Evolutionary conservation across 257 asterid genomes (phyloP), one percentile per base, ranked within the genome.

Genomic region (Nicotiana otophora): DNA sequence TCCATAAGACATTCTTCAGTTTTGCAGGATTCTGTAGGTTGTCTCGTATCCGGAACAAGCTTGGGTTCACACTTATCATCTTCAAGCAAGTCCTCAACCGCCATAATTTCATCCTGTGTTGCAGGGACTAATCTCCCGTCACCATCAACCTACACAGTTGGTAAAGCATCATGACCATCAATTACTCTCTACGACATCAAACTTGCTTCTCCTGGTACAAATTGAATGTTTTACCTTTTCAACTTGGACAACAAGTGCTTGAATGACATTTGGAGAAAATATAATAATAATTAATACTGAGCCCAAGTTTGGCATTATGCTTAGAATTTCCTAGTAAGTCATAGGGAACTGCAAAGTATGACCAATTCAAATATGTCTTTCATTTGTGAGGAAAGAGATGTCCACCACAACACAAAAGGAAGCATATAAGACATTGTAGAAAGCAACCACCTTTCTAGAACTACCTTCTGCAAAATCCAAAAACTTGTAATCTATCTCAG

Each of bases 51-150:
- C 30, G 83, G 68, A 72, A 83, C 84, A 72, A 48, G 84, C 34
- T 77, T 78, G 42, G 78, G 76, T 85, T 89, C 89, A 84, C 82
- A 82, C 85, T 87, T 89, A 77, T 91, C 96, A 83, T 88, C 95
- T 77, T 86, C 94, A 68, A 92, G 90, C 89, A 95, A 89, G 88
- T 89, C 91, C 86, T 91, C 96, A 28, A 92, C 98, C 53, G 84
- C 93, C 88, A 91, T 89, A 84, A 95, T 90, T 83, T 95, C 97
- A 86, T 92, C 97, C 42, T 94, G 95, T 63, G 99, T 95, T 68
- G 97, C 99, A n/a, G 99, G 99, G 53, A 95, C 99, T 88, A 95
- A 87, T 86, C 89, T 90, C 80, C 99, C 99, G 86, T 88, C 82
- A 67, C 92, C 97, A 81, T 94, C 97, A 82, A 95, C 99, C 99